These are phyloP conservation scores for Scutellaria baicalensis DNA, from an alignment of 257 asterid species.

Conservation along the genomic window DNA sequence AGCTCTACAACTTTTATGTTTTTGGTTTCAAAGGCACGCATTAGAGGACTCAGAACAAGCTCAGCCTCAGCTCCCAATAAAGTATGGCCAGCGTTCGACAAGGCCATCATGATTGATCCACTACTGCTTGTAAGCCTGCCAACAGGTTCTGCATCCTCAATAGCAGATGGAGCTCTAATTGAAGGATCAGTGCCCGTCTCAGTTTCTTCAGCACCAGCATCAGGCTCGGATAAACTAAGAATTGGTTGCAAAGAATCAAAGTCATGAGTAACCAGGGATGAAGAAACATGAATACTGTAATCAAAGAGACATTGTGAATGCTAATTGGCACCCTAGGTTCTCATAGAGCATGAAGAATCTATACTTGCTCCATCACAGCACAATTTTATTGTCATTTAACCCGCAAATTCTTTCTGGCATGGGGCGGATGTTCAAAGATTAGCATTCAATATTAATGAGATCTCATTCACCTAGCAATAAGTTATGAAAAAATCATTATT, in stretches of 20 bases:
- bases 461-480: no score
- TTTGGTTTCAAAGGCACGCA: conserved; percentile 91
- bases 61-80: conserved; percentile 79
- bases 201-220: conserved; percentile 37
- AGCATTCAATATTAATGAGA: no score
- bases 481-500: no score
- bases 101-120: conserved; percentile 42
- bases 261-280: conserved; percentile 8
- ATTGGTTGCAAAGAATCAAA: conserved; percentile 12
- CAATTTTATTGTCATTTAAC: no score
- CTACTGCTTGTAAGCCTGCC: conserved; percentile 25
- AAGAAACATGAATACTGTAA: conserved; percentile 4
- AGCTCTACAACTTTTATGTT: conserved; percentile 83
- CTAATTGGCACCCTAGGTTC: no score
- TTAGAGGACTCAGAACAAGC: conserved; percentile 80
- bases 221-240: conserved; percentile 45
- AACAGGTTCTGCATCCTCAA: conserved; percentile 39
- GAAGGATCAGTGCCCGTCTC: conserved; percentile 41
- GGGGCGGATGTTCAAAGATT: no score
- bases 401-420: no score
- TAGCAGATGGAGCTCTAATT: conserved; percentile 28
- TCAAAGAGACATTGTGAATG: background rate
- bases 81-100: conserved; percentile 83
- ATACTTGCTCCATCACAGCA: no score
- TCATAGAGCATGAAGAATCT: no score